phyloP scores from a whole-genome alignment of 1,284 basidiomycete species.

The Ganoderma sinense region DNA sequence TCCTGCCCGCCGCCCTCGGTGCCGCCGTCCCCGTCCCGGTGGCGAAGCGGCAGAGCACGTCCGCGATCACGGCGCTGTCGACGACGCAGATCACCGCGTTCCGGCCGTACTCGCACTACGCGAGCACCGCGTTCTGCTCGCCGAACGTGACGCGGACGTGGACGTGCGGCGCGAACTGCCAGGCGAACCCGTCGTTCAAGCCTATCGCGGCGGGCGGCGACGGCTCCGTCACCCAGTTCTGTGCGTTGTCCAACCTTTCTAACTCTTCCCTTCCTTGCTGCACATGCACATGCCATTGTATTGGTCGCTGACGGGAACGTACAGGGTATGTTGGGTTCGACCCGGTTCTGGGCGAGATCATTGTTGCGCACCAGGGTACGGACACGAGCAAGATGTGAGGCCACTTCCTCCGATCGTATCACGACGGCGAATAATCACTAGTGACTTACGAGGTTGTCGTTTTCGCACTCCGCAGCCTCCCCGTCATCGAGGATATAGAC shows the following conservation, averaged over 20 bases:
- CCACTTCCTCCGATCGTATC: background rate
- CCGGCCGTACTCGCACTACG: slow-evolving; percentile 50
- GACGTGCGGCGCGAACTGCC: slow-evolving; percentile 46
- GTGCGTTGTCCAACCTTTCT: too few species aligned
- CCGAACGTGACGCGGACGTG: slow-evolving; percentile 42
- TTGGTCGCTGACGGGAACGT: slow-evolving; percentile 18
- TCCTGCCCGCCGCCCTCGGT: slow-evolving; percentile 6
- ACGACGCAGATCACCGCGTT: slow-evolving; percentile 42
- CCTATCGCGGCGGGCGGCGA: slow-evolving; percentile 71
- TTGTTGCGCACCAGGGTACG: slow-evolving; percentile 64
- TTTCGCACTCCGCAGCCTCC: slow-evolving; percentile 27
- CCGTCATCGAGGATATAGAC: slow-evolving; percentile 43
- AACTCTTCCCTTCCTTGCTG: too few species aligned
- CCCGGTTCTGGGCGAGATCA: slow-evolving; percentile 49
- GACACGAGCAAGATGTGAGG: slow-evolving; percentile 54
- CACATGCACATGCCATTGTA: too few species aligned
- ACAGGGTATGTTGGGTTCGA: slow-evolving; percentile 57
- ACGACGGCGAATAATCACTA: background rate
- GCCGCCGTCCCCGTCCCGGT: background rate
- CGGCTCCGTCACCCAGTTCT: slow-evolving; percentile 56
- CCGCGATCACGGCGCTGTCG: slow-evolving; percentile 42
- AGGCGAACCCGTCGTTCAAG: slow-evolving; percentile 59
- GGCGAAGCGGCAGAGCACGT: slow-evolving; percentile 16
- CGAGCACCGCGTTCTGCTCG: slow-evolving; percentile 45
- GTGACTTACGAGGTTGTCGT: background rate